These are phyloP conservation scores for Kuraishia ogatae DNA, from an alignment of 805 yeast species.

Conservation along the genomic window DNA sequence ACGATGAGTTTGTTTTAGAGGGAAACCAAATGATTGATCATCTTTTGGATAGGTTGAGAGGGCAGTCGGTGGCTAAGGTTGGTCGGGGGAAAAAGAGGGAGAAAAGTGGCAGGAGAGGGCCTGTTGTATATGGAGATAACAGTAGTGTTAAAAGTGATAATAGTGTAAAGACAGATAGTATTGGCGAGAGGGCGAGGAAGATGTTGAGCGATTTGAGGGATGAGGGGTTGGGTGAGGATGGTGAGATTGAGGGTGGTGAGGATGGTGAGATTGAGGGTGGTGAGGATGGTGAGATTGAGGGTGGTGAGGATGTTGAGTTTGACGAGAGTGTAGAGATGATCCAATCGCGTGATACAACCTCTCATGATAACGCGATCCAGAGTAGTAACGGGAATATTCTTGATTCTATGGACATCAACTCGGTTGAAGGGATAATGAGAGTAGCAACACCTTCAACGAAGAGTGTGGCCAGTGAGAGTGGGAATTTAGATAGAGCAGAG, in stretches of 20 bases:
- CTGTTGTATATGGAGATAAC: not conserved
- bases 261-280: not conserved
- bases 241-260: not conserved
- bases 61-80: not conserved
- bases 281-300: conserved; percentile 3
- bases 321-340: too few species aligned
- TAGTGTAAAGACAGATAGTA: not conserved
- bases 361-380: too few species aligned
- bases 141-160: not conserved
- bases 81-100: not conserved
- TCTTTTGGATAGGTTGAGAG: conserved; percentile 9
- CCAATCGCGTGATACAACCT: too few species aligned
- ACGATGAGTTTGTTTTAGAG: not conserved
- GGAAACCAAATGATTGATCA: conserved; percentile 12
- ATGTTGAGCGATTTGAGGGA: conserved; percentile 11
- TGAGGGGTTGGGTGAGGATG: conserved; percentile 1
- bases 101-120: not conserved
- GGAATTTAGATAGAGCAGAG: too few species aligned
- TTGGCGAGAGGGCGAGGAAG: conserved; percentile 11
- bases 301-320: conserved; percentile 5
- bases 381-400: too few species aligned
- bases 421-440: not conserved
- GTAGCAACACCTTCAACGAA: not conserved
- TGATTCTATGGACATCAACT: not conserved
- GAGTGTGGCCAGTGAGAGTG: conserved; percentile 1